Percentiles rank a stretch among this genome's conserved stretches.
Evolutionary conservation across 1,284 basidiomycete genomes (phyloP).

Genomic region (Pascua guehoae): DNA sequence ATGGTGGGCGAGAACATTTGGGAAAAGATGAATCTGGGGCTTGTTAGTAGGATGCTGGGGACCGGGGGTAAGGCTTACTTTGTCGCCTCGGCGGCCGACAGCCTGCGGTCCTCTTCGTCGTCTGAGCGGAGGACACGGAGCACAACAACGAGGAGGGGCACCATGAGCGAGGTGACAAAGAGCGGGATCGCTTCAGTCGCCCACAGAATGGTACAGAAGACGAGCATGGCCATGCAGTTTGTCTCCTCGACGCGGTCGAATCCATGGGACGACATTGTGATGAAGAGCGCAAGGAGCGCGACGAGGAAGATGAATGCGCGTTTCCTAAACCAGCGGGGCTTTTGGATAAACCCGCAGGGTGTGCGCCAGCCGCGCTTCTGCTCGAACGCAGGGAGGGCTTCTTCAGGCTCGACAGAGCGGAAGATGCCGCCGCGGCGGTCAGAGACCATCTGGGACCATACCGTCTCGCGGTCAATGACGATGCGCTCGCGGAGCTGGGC

Average conservation of each 20-base stretch:
- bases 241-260: slow-evolving; percentile 74
- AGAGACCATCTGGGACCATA: slow-evolving; percentile 95
- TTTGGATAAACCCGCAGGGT: slow-evolving; percentile 58
- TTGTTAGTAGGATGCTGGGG: slow-evolving; percentile 14
- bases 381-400: slow-evolving; percentile 57
- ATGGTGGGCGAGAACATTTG: slow-evolving; percentile 66
- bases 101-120: slow-evolving; percentile 57
- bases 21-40: slow-evolving; percentile 67
- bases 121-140: slow-evolving; percentile 72
- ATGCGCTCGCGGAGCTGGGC: slow-evolving; percentile 82
- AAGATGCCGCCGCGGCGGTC: slow-evolving; percentile 61
- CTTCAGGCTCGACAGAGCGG: slow-evolving; percentile 56
- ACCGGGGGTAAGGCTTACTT: slow-evolving; percentile 57
- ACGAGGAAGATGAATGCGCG: slow-evolving; percentile 61
- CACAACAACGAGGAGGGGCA: slow-evolving; percentile 85
- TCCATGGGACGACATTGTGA: slow-evolving; percentile 60
- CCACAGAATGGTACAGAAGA: slow-evolving; percentile 93
- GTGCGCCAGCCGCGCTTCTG: slow-evolving; percentile 54
- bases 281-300: slow-evolving; percentile 59
- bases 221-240: slow-evolving; percentile 83
- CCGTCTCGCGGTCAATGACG: slow-evolving; percentile 55
- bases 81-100: slow-evolving; percentile 71
- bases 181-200: slow-evolving; percentile 95
- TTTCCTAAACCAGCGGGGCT: slow-evolving; percentile 57
- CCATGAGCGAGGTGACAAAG: slow-evolving; percentile 88